A percentile compares a stretch with the other conserved stretches of the same genome.
Evolutionary conservation across 345 rosid species (phyloP).

Genomic region (Melaleuca alternifolia): DNA sequence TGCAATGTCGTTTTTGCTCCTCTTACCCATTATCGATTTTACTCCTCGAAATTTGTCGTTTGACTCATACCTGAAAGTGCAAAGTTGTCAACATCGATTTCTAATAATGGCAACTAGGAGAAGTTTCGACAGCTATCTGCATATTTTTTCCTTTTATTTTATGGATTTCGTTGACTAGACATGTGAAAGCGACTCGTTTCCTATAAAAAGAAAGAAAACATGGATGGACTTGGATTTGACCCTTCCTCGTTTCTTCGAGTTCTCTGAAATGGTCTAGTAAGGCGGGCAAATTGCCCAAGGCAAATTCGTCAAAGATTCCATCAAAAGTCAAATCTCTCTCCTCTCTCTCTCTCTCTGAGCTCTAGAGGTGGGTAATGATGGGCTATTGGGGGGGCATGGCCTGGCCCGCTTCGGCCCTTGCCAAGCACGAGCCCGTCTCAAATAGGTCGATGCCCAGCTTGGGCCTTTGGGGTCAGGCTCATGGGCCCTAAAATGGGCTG

Average conservation of each 20-base stretch:
- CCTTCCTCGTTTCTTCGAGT: neutral
- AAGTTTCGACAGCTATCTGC: neutral
- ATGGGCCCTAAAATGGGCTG: neutral
- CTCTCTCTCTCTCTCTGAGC: neutral
- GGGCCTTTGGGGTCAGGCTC: neutral
- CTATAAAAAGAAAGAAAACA: neutral
- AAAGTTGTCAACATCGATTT: neutral
- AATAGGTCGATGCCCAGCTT: neutral
- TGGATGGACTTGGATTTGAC: neutral
- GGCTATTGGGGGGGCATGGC: neutral
- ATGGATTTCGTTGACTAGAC: accelerated
- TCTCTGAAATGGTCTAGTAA: neutral
- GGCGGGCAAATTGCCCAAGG: neutral
- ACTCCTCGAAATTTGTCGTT: neutral
- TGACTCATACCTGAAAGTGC: neutral
- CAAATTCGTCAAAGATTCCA: neutral
- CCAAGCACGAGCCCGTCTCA: neutral
- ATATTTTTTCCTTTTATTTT: neutral
- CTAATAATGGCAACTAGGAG: neutral
- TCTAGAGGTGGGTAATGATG: neutral
- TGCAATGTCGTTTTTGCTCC: neutral
- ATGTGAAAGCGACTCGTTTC: neutral
- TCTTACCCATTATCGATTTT: neutral
- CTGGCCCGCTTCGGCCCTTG: accelerated
- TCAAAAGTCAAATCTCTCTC: neutral